Evolutionary conservation across 441 rosid species (phyloP).

Genomic region (Pelargonium citronellum): DNA sequence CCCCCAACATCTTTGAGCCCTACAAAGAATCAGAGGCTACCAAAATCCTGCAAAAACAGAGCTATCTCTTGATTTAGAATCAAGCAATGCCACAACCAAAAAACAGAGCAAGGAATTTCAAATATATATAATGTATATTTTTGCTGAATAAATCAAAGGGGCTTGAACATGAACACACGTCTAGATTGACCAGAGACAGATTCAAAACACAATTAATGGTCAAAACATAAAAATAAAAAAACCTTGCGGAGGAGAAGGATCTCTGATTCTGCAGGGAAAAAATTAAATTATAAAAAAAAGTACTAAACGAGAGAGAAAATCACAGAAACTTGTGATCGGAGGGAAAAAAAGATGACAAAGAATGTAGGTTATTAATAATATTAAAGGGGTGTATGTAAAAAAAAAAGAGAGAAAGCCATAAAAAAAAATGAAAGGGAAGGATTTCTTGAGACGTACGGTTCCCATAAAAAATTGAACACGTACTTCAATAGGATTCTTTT

Average conservation of each 20-base stretch:
- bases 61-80: neutral
- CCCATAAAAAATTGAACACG: slow-evolving; percentile 17
- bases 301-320: neutral
- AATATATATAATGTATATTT: no score
- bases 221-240: neutral
- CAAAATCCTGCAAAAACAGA: slow-evolving; percentile 24
- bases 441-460: slow-evolving; percentile 43
- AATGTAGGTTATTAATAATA: slow-evolving; percentile 13
- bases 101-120: neutral
- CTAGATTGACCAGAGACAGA: neutral
- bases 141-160: neutral
- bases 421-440: slow-evolving; percentile 3
- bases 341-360: neutral
- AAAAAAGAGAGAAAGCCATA: slow-evolving; percentile 4
- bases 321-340: slow-evolving; percentile 22
- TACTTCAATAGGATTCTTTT: slow-evolving; percentile 15
- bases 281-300: neutral
- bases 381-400: neutral
- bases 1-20: slow-evolving; percentile 45
- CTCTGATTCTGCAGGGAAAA: slow-evolving; percentile 21
- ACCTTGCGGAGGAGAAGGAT: slow-evolving; percentile 19
- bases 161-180: neutral
- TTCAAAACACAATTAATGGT: neutral
- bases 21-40: slow-evolving; percentile 10
- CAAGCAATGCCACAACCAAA: neutral